phyloP scores from a whole-genome alignment of 1,284 basidiomycete species.

The Microbotryomycetes sp. region DNA sequence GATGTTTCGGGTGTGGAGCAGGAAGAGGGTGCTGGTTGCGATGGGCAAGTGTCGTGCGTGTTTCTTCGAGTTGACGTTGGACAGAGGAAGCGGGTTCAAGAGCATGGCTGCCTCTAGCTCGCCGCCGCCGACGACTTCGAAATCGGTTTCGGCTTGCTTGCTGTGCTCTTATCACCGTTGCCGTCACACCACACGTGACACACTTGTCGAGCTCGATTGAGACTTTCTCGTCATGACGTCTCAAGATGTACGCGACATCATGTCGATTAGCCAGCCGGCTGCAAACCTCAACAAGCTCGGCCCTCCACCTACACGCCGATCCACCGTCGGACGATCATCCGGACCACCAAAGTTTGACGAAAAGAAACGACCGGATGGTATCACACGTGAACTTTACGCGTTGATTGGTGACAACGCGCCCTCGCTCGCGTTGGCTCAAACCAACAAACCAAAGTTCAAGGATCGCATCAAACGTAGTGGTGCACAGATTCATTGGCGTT shows the following conservation, averaged over 20 bases:
- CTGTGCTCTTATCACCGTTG: neutral
- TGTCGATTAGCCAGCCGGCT: slow-evolving; percentile 20
- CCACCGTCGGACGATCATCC: slow-evolving; percentile 7
- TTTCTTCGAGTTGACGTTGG: too few species aligned
- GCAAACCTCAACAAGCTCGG: neutral
- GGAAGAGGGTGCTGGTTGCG: too few species aligned
- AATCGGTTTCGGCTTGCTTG: neutral
- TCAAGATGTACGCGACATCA: slow-evolving; percentile 34
- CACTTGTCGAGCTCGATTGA: neutral
- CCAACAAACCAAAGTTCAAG: slow-evolving; percentile 72
- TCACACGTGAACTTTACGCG: slow-evolving; percentile 85
- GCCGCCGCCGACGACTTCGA: neutral
- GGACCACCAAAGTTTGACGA: slow-evolving; percentile 17
- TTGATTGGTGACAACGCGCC: slow-evolving; percentile 75
- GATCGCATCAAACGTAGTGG: slow-evolving; percentile 56
- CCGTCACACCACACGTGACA: too few species aligned
- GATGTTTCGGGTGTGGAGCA: too few species aligned
- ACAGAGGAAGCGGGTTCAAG: too few species aligned
- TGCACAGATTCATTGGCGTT: slow-evolving; percentile 14
- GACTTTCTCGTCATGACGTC: slow-evolving; percentile 2
- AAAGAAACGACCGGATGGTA: slow-evolving; percentile 61
- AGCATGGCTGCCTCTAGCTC: too few species aligned
- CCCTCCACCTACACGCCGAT: neutral
- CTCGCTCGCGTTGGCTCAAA: slow-evolving; percentile 45
- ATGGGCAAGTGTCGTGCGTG: too few species aligned